Evolutionary conservation across 768 basidiomycete species (phyloP), one percentile per base, ranked within the genome.

Genomic region (Podaxis carcinomalis): DNA sequence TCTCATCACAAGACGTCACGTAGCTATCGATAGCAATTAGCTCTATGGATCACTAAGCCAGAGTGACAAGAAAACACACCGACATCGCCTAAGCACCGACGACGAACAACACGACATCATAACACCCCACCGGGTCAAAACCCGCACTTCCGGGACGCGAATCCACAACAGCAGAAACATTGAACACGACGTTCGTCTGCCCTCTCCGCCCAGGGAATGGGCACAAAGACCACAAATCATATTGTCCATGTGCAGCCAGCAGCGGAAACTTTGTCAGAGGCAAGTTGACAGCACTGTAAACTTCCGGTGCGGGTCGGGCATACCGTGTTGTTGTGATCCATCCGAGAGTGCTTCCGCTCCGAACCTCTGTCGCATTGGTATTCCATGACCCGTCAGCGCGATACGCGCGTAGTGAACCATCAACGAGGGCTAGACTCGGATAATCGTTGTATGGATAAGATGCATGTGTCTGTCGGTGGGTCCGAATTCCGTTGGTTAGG

Each of bases 371-470:
- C 11, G 76, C 75, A 59, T 79, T 80, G 4, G 76, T 76, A 50
- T 66, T 66, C 74, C 74, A 77, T 19, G 69, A 63, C 16, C 75
- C 75, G 1, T 65, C 67, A 28, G 67, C 21, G n/a, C 61, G 63
- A 57, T 74, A 74, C 1, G 80, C 80, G 25, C 73, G 71, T 16
- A 84, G 66, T 6, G 71, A 72, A 35, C 75, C 72, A 44, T 77
- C 63, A 6, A 70, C 54, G 55, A 84, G 73, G 28, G 73, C 70
- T 11, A 83, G 62, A 13, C 67, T 51, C 0, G 82, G 79, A 64
- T 75, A 82, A 49, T 80, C 76, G 68, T 82, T 74, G 72, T 78
- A 81, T 13, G 80, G 82, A 67, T 71, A 83, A 13, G 82, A 80
- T 23, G 75, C 75, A 47, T 70, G 80, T 1, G 57, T 59, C 57